These are phyloP conservation scores for Corniculantispora saksenae DNA, from an alignment of 2,329 filamentous ascomycete species.

Conservation along the genomic window DNA sequence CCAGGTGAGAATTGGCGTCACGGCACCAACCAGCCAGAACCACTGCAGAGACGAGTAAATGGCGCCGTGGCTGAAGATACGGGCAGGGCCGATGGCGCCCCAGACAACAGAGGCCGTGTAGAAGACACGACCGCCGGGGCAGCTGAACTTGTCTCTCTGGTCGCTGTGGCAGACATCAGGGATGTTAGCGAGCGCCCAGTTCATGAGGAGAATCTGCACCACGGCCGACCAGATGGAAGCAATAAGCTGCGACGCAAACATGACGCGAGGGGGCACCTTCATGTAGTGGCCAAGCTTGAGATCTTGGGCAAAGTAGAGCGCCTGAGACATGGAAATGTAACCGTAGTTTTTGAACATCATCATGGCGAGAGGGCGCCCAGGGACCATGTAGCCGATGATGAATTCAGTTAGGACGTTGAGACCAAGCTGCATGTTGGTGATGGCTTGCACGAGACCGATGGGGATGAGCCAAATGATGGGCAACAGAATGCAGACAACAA, in stretches of 20 bases:
- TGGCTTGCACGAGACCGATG: conserved; percentile 61
- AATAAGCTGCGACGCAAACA: conserved; percentile 61
- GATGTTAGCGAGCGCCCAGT: conserved; percentile 65
- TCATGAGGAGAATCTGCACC: conserved; percentile 65
- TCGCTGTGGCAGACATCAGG: conserved; percentile 57
- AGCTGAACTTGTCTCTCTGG: conserved; percentile 59
- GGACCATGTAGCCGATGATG: conserved; percentile 72
- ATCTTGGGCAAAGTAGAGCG: conserved; percentile 64
- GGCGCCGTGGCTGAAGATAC: conserved; percentile 66
- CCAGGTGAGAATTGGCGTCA: conserved; percentile 65
- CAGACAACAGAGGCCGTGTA: conserved; percentile 73
- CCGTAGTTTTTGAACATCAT: conserved; percentile 80
- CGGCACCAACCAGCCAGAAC: conserved; percentile 69
- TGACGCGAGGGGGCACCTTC: conserved; percentile 62
- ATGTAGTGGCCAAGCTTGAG: conserved; percentile 71
- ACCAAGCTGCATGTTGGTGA: conserved; percentile 64
- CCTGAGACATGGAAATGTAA: conserved; percentile 68
- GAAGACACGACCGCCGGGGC: conserved; percentile 55
- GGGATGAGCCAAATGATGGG: conserved; percentile 61
- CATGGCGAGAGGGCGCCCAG: conserved; percentile 69
- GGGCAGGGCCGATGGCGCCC: conserved; percentile 70
- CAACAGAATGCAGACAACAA: conserved; percentile 57
- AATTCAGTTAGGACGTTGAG: conserved; percentile 74
- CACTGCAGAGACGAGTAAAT: conserved; percentile 66
- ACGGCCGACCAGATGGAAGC: conserved; percentile 63